Percentiles rank a stretch among this genome's conserved stretches.
These are phyloP conservation scores for Gnomoniopsis sp. DNA, from an alignment of 2,329 filamentous ascomycete genomes.

Conservation along the genomic window DNA sequence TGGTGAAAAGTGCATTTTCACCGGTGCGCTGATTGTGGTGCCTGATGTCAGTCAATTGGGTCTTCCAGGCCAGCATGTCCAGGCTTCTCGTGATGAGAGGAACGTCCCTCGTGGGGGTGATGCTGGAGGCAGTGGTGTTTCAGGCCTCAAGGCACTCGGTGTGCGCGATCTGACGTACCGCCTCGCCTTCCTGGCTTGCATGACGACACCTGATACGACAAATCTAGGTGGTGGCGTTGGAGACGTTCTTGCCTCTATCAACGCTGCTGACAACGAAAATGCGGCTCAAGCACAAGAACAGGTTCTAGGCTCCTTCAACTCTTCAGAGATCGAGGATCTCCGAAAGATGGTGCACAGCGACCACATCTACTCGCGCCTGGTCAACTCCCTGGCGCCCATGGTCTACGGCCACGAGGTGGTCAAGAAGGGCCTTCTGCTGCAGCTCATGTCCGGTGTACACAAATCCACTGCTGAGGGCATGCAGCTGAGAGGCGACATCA, in stretches of 20 bases:
- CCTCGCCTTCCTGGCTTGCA: constrained; percentile 93
- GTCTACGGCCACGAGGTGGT: constrained; percentile 97
- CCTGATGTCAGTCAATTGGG: constrained; percentile 95
- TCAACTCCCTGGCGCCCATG: constrained; percentile 93
- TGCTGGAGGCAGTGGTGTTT: constrained; percentile 78
- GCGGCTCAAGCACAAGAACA: constrained; percentile 86
- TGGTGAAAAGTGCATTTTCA: constrained; percentile 97
- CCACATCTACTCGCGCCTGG: constrained; percentile 88
- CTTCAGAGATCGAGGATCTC: constrained; percentile 85
- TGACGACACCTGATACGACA: constrained; percentile 86
- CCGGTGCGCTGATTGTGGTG: constrained; percentile 91
- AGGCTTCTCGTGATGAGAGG: constrained; percentile 78
- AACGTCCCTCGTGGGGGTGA: constrained; percentile 71
- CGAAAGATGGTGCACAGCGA: constrained; percentile 91
- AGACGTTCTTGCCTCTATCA: constrained; percentile 82
- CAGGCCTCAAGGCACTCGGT: constrained; percentile 85
- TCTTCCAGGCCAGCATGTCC: constrained; percentile 78
- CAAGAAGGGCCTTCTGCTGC: constrained; percentile 92
- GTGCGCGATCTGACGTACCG: constrained; percentile 94
- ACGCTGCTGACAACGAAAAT: constrained; percentile 65
- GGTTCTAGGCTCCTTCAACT: constrained; percentile 80
- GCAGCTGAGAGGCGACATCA: constrained; percentile 94
- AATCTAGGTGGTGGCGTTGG: constrained; percentile 76
- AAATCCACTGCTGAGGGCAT: constrained; percentile 93
- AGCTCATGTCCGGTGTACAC: constrained; percentile 92